Conservation (phyloP, 2,329 filamentous ascomycete species). For the Calonectria hawksworthii region DNA sequence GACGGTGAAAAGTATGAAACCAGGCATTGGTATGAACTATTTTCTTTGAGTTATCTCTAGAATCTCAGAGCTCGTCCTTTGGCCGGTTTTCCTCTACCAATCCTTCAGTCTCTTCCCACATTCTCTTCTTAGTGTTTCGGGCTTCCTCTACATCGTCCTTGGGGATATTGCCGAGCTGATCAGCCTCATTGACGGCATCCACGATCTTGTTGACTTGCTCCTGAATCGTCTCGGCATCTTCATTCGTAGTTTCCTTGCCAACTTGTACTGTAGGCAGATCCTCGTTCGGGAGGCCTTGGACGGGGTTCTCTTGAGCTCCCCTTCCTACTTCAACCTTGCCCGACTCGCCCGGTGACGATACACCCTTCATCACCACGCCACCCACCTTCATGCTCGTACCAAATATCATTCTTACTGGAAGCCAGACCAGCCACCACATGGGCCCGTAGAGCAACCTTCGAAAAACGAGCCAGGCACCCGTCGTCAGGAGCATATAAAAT, state of each 20-base stretch:
- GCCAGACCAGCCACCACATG: slow-evolving; percentile 88
- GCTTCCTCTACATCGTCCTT: slow-evolving; percentile 29
- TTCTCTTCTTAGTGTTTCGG: slow-evolving; percentile 48
- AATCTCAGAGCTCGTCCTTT: slow-evolving; percentile 56
- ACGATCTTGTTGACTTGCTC: slow-evolving; percentile 70
- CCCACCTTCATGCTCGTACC: slow-evolving; percentile 70
- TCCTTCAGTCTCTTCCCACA: slow-evolving; percentile 45
- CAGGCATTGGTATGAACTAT: background rate
- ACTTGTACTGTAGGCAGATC: slow-evolving; percentile 66
- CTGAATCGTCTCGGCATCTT: slow-evolving; percentile 57
- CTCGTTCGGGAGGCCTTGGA: slow-evolving; percentile 55
- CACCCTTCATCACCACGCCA: slow-evolving; percentile 61
- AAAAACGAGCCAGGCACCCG: slow-evolving; percentile 88
- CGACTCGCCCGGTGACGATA: slow-evolving; percentile 42
- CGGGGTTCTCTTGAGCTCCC: slow-evolving; percentile 47
- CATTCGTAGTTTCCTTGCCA: slow-evolving; percentile 41
- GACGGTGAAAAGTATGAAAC: slow-evolving; percentile 17
- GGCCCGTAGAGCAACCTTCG: slow-evolving; percentile 89
- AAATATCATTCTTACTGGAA: slow-evolving; percentile 80
- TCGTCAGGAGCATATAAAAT: slow-evolving; percentile 84
- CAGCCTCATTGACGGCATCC: slow-evolving; percentile 57
- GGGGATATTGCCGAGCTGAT: slow-evolving; percentile 43
- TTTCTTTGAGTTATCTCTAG: background rate
- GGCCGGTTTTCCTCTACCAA: slow-evolving; percentile 46
- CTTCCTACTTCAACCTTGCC: slow-evolving; percentile 43